These are phyloP conservation scores for Przewalskia tangutica DNA, from an alignment of 257 asterid genomes.

Conservation along the genomic window DNA sequence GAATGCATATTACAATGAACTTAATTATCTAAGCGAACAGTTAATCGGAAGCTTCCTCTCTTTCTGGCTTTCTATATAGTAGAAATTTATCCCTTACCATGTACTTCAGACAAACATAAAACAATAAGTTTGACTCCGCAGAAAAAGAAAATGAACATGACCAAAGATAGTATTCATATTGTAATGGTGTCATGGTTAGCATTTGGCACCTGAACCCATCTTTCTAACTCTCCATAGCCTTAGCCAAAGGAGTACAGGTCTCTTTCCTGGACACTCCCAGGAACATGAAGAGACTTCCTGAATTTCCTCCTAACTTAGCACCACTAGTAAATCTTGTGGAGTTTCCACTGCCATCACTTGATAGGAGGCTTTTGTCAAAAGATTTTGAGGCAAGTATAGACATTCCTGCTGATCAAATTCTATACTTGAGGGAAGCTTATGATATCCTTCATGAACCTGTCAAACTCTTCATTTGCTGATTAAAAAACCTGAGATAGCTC, in stretches of 20 bases:
- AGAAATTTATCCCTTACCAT: too few relatives aligned
- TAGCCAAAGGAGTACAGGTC: constrained; percentile 7
- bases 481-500: background rate
- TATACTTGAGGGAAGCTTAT: background rate
- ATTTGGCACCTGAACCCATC: too few relatives aligned
- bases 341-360: background rate
- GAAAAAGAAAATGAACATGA: too few relatives aligned
- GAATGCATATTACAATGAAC: background rate
- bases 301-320: constrained; percentile 7
- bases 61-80: background rate
- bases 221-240: constrained; percentile 12
- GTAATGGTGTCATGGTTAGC: too few relatives aligned
- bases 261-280: constrained; percentile 9
- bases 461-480: background rate
- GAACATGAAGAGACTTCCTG: constrained; percentile 18
- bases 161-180: too few relatives aligned
- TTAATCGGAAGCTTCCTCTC: background rate
- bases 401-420: background rate
- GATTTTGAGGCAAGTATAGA: background rate
- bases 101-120: too few relatives aligned
- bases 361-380: background rate
- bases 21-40: background rate
- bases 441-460: background rate
- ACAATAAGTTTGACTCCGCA: too few relatives aligned
- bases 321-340: constrained; percentile 1